Evolutionary conservation across 805 yeast genomes (phyloP).

Genomic region (Yamadazyma insecticola): DNA sequence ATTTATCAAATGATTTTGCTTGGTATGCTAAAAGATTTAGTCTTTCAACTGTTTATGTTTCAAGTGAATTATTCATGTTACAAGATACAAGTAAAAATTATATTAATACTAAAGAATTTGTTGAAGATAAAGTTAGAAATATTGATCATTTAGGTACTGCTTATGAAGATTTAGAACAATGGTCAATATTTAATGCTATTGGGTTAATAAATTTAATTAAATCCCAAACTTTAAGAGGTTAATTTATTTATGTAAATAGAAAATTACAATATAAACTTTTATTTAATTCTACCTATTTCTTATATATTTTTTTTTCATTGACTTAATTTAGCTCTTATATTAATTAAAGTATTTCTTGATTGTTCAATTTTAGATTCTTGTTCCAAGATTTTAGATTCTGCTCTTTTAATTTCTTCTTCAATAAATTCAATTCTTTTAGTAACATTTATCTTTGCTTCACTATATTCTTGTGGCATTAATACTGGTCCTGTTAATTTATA

Average conservation of each 20-base stretch:
- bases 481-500: conserved; percentile 92
- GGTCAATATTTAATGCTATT: conserved; percentile 65
- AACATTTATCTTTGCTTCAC: conserved; percentile 81
- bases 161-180: conserved; percentile 67
- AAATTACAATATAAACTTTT: no score
- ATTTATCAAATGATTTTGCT: conserved; percentile 70
- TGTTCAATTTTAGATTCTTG: conserved; percentile 49
- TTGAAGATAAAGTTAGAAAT: conserved; percentile 52
- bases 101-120: conserved; percentile 58
- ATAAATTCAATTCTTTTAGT: conserved; percentile 88
- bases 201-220: conserved; percentile 63
- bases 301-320: no score
- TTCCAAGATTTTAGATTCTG: conserved; percentile 59
- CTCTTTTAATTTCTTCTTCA: conserved; percentile 65
- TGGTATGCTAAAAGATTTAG: conserved; percentile 90
- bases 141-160: conserved; percentile 54
- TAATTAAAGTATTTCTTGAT: conserved; percentile 52
- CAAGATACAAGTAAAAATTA: conserved; percentile 60
- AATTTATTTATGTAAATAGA: conserved; percentile 1
- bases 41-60: conserved; percentile 64
- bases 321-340: conserved; percentile 32
- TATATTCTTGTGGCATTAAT: conserved; percentile 79
- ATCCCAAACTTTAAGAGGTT: conserved; percentile 66
- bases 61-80: conserved; percentile 75
- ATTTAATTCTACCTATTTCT: not conserved